Base-by-base conservation (phyloP, 495 filamentous ascomycete genomes). In the Entonaema liquescens region DNA sequence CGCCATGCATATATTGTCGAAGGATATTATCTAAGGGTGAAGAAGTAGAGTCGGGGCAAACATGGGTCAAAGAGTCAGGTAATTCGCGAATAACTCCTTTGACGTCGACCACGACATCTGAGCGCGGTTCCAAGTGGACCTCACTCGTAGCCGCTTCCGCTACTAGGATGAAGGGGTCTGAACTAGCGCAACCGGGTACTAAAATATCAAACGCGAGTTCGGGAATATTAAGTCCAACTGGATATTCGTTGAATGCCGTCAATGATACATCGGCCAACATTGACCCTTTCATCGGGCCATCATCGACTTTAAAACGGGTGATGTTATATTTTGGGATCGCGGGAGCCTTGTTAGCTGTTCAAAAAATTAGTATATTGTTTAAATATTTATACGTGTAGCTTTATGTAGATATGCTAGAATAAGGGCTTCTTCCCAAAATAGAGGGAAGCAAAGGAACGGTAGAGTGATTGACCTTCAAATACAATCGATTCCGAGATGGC, bases 11-110 rank as follows among this genome's bases (percentile, higher is more conserved):
- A 77, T 95, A 99, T 62, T 87, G 88, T 15, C 86, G 88, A 28
- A 99, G 84, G 17, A 99, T 82, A n/a, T 86, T 80, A 74, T 99
- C 95, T 59, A 99, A 83, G 1, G 95, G 95, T 0, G 95, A 98
- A 12, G 86, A 88, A 17, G 89, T 80, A 8, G 88, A 88, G 49
- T 89, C 83, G 0, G 95, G 95, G 68, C 95, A 99, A 21, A 80
- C 80, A 6, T 78, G 83, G 9, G 87, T 91, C 28, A 99, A 81
- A 17, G 86, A 78, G 38, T 91, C 84, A 3, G 95, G 92, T 11
- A 99, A 80, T 49, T 89, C 82, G 25, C 81, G 83, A 52, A 98
- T 85, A 36, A 93, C 74, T 2, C 90, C 93, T 29, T 84, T 83
- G 12, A 92, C 89, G 62, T 91, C 84, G 38, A 93, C 84, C n/a